phyloP scores from a whole-genome alignment of 2,329 filamentous ascomycete species.

The Helotiales sp. region DNA sequence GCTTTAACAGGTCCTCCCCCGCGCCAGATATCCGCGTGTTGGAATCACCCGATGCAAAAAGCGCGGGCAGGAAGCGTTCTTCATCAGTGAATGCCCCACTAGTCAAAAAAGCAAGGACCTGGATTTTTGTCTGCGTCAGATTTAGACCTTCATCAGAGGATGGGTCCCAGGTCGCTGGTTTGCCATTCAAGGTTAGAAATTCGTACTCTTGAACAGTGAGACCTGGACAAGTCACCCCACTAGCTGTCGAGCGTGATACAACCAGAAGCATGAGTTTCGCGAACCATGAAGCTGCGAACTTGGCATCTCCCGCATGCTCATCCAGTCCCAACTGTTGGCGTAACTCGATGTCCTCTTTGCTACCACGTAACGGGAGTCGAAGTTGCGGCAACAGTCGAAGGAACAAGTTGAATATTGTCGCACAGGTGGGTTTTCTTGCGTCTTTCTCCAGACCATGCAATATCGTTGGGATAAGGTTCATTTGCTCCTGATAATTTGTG shows the following conservation, averaged over 20 bases:
- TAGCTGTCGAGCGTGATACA: constrained; percentile 40
- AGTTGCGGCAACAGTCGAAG: constrained; percentile 73
- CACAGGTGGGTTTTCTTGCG: constrained; percentile 51
- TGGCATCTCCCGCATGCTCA: constrained; percentile 62
- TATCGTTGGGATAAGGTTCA: constrained; percentile 70
- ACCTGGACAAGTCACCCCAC: constrained; percentile 48
- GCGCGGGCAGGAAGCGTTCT: constrained; percentile 79
- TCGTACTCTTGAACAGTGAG: constrained; percentile 64
- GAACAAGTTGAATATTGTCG: constrained; percentile 79
- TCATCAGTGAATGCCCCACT: constrained; percentile 83
- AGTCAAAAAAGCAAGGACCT: constrained; percentile 69
- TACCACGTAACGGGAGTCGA: constrained; percentile 73
- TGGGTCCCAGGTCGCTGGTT: constrained; percentile 68
- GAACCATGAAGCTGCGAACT: constrained; percentile 73
- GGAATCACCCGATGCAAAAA: constrained; percentile 80
- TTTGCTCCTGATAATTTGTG: constrained; percentile 55
- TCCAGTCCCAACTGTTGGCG: constrained; percentile 66
- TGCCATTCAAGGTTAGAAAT: constrained; percentile 67
- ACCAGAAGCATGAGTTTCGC: constrained; percentile 73
- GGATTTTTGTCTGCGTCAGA: constrained; percentile 68
- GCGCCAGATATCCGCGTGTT: constrained; percentile 80
- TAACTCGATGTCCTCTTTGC: constrained; percentile 72
- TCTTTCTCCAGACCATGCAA: constrained; percentile 66
- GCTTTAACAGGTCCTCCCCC: constrained; percentile 88
- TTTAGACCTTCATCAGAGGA: constrained; percentile 60